Evolutionary conservation across 1,284 basidiomycete genomes (phyloP), one percentile per base, ranked within the genome.

Genomic region (Cryptococcus sp.): DNA sequence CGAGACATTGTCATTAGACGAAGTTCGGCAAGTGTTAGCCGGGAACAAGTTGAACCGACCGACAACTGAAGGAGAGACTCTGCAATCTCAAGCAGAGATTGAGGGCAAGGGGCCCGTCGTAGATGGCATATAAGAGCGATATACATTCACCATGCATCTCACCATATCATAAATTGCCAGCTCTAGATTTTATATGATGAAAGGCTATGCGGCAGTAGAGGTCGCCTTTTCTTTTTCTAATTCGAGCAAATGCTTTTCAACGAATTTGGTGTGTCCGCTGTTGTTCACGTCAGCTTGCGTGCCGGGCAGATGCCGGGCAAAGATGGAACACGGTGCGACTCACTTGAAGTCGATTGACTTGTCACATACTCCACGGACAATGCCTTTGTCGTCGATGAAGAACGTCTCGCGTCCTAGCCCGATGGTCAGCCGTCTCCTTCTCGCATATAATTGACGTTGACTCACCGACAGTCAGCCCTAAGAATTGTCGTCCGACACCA

Each of bases 1-100:
- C 78, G 93, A 97, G 82, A 96, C 93, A n/a, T 81, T 97, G 61
- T 86, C 87, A 64, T 82, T 85, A 43, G 87, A 90, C 20, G 92
- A 97, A 78, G 93, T 96, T 20, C 81, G 83, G 72, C 86, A 85
- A 78, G 88, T 93, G n/a, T 85, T 94, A 72, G 85, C 83, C 58
- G 91, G 91, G 40, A 86, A 92, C 76, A 81, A 83, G 59, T 88
- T 94, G 73, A 60, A 75, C 48, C 58, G 74, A 48, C 58, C 62
- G 7, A 54, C 57, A 5, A 62, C 57, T 10, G 55, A 61, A 22
- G 75, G 75, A 7, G 67, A 69, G 50, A 63, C 58, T 22, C 58
- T 77, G 43, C 40, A 58, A 35, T 61, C 67, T 11, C 60, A 72
- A 51, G 53, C 51, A 45, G 71, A 72, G 50, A 60, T 57, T 48